Evolutionary conservation across 305 asterid species (phyloP), one percentile per base, ranked within the genome.

Genomic region (Fraxinus angustifolia): DNA sequence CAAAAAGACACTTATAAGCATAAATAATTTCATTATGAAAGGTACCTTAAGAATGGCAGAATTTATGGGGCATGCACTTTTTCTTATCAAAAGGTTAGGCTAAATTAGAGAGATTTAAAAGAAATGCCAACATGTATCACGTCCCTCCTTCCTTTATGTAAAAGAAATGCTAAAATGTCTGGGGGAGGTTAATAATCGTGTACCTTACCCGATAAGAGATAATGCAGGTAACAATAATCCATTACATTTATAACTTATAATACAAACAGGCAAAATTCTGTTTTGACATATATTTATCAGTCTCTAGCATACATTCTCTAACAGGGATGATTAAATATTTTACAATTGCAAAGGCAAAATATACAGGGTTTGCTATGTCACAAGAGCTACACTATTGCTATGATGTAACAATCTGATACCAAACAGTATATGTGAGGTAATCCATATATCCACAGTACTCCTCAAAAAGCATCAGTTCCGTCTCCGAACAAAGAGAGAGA

Each of bases 401-500:
- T 48, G 11, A 21, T 30, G 30, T 65, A 78, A 67, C 79, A 82
- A 38, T 67, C 17, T 36, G 26, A 80, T 62, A 74, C 19, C 78
- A 79, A 28, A 75, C 60, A 71, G 53, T 33, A 73, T 70, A 79
- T 75, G 67, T 14, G 31, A 56, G 16, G 50, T n/a, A 30, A 33
- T 42, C 14, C 8, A 53, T 34, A 35, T 6, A 42, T n/a, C 75
- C 14, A 48, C 28, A 42, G 48, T 71, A 34, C 76, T 28, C 80
- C 75, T 90, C 88, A 91, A 65, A 90, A 75, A 71, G 73, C 80
- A 85, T 82, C 80, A 34, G 80, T 79, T 3, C 81, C 90, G 58
- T 93, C 97, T 81, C 87, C 97, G 31, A 87, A 84, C 30, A 90
- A 88, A 71, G 95, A 92, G 48, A 93, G 91, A 79, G 94, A 86